These are phyloP conservation scores for Colletotrichum spaethianum DNA, from an alignment of 2,329 filamentous ascomycete species.

Conservation along the genomic window DNA sequence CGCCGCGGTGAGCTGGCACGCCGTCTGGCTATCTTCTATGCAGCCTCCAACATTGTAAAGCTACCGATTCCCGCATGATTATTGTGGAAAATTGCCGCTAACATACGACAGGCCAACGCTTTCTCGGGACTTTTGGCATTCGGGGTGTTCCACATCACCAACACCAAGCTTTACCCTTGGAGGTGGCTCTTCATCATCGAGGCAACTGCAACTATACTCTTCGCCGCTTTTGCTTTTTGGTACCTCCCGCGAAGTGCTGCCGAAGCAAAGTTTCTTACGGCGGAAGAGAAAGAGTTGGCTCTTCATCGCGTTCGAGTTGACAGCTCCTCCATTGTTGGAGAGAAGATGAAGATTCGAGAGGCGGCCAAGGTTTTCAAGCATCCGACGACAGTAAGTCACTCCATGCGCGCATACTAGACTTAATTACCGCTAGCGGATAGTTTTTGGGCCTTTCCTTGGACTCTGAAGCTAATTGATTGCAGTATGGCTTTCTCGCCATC, in stretches of 20 bases:
- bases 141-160: constrained; percentile 48
- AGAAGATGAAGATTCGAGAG: constrained; percentile 66
- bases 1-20: constrained; percentile 39
- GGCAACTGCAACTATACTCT: constrained; percentile 70
- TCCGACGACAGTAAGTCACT: constrained; percentile 58
- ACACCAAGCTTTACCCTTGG: constrained; percentile 64
- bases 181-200: constrained; percentile 68
- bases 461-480: background rate
- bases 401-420: no score
- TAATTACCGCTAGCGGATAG: background rate
- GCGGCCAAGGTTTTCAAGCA: constrained; percentile 66
- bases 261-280: constrained; percentile 75
- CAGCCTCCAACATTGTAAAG: constrained; percentile 42
- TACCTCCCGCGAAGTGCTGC: constrained; percentile 77
- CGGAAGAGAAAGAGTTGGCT: constrained; percentile 77
- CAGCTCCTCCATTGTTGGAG: constrained; percentile 73
- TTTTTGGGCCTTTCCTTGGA: background rate
- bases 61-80: no score
- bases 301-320: constrained; percentile 83
- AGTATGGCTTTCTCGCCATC: constrained; percentile 52
- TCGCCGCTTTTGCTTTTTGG: constrained; percentile 75
- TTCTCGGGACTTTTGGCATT: constrained; percentile 43
- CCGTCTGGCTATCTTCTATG: constrained; percentile 41
- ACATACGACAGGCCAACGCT: constrained; percentile 14
- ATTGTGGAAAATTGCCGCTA: background rate